Base-by-base conservation (phyloP, 257 asterid species). In the Lycium barbarum region DNA sequence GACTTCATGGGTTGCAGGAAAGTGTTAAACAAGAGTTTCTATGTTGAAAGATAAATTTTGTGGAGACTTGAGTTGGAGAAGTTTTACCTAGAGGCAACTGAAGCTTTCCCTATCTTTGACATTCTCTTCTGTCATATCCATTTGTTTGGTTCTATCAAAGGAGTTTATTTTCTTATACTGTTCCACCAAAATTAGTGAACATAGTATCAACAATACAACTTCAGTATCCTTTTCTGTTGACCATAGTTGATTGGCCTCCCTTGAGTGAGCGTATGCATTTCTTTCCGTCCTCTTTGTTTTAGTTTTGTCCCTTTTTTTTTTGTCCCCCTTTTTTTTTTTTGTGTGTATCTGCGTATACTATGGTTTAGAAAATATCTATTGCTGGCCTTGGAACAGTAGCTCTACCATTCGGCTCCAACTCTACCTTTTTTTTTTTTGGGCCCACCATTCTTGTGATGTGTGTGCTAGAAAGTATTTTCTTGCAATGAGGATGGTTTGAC, bases 391-490 rank as follows among this genome's bases (percentile, higher is more conserved):
- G 20, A 51, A 76, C 51, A 51, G 63, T 76, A 14, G 63, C 82
- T 51, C 63, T 51, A 51, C 20, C n/a, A 13, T 51, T 55, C 2
- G 45, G 15, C 47, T 26, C 45, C 58, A 76, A 49, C 45, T 15
- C 7, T 76, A 49, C 47, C 82, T 51, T 53, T 53, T 76, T 43
- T 26, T 4, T 22, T 26, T 26, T 26, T 26, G 33, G 33, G 15
- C 47, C 73, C 47, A 51, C 82, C 63, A 26, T 76, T 51, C 26
- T 51, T 22, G 63, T 76, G 26, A 51, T 51, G 82, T 76, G 82
- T 76, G 26, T 13, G 0, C 63, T 76, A 51, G 82, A 51, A 76
- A 51, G 82, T 76, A 49, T 76, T 76, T 20, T 49, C 82, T 51
- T 51, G 82, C 47, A 26, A 76, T 51, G 47, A 76, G 4, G 63